Conservation (phyloP, 352 stramenopile genomes). For the Blastocystis sp. region DNA sequence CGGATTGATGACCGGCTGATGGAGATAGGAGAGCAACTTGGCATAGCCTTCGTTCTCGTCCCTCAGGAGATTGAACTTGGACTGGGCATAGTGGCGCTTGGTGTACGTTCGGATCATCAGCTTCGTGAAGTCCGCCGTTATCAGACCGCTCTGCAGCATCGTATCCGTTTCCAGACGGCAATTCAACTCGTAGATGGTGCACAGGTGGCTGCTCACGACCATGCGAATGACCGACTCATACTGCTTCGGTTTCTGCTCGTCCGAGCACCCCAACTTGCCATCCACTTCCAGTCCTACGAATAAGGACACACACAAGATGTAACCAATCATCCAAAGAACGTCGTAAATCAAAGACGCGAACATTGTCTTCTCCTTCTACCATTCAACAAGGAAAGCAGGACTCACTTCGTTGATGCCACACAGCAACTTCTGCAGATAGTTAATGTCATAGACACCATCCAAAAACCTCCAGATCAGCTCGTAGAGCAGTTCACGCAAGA, state of each 20-base stretch:
- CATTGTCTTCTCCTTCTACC: not conserved
- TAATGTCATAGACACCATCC: not conserved
- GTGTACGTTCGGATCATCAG: conserved; percentile 47
- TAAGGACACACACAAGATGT: not conserved
- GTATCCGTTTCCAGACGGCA: conserved; percentile 44
- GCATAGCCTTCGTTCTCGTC: conserved; percentile 68
- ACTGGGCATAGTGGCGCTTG: conserved; percentile 48
- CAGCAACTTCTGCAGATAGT: not conserved
- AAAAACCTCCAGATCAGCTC: conserved; percentile 49
- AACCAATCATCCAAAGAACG: conserved; percentile 41
- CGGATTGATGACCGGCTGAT: conserved; percentile 12
- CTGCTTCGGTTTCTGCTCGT: not conserved
- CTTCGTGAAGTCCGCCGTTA: conserved; percentile 2
- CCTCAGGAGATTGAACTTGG: conserved; percentile 65
- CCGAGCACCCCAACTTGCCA: conserved; percentile 14
- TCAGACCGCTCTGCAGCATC: not conserved
- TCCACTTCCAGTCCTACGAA: conserved; percentile 37
- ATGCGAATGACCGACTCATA: conserved; percentile 3
- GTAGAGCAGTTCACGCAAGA: conserved; percentile 29
- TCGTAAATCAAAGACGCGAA: not conserved
- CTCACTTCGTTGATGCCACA: conserved; percentile 22
- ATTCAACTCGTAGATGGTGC: conserved; percentile 26
- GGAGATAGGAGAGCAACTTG: conserved; percentile 49
- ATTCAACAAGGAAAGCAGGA: not conserved
- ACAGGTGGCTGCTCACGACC: not conserved